A percentile compares a stretch with the other conserved stretches of the same genome.
phyloP scores from a whole-genome alignment of 805 yeast genomes.

The Grigorovia jiainica region DNA sequence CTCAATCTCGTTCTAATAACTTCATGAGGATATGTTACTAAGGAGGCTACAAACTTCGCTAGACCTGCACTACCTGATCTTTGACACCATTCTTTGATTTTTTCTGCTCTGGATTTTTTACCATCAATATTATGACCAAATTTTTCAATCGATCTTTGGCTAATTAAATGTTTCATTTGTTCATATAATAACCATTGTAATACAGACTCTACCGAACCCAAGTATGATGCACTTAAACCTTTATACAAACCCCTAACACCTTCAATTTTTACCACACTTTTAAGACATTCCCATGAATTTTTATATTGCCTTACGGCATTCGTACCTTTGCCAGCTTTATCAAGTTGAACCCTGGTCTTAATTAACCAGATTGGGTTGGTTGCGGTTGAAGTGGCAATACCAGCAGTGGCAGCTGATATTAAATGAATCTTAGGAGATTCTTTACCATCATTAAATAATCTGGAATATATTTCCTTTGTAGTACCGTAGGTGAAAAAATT shows the following conservation, averaged over 20 bases:
- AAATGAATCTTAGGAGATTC: conserved; percentile 84
- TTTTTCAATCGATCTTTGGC: conserved; percentile 38
- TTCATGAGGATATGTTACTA: conserved; percentile 93
- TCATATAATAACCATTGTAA: conserved; percentile 95
- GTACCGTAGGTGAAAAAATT: conserved; percentile 95
- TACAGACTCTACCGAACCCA: conserved; percentile 89
- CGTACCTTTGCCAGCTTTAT: conserved; percentile 47
- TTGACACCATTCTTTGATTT: conserved; percentile 82
- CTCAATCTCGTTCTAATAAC: conserved; percentile 91
- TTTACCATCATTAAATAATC: conserved; percentile 56
- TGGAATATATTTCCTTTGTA: conserved; percentile 69
- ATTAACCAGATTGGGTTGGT: conserved; percentile 98
- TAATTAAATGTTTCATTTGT: conserved; percentile 74
- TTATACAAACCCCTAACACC: conserved; percentile 75
- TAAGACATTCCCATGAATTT: conserved; percentile 78
- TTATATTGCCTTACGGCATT: conserved; percentile 45
- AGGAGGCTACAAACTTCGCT: conserved; percentile 87
- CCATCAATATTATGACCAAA: conserved; percentile 27
- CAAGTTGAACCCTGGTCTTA: conserved; percentile 89
- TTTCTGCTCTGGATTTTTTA: conserved; percentile 41
- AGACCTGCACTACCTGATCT: conserved; percentile 97
- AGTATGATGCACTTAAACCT: conserved; percentile 89
- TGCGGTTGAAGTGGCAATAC: conserved; percentile 87
- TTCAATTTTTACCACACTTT: conserved; percentile 59
- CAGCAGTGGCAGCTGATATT: conserved; percentile 81